A percentile compares a stretch with the other conserved stretches of the same genome.
Conservation (phyloP, 2,329 filamentous ascomycete genomes). For the Pyrenophora teres region DNA sequence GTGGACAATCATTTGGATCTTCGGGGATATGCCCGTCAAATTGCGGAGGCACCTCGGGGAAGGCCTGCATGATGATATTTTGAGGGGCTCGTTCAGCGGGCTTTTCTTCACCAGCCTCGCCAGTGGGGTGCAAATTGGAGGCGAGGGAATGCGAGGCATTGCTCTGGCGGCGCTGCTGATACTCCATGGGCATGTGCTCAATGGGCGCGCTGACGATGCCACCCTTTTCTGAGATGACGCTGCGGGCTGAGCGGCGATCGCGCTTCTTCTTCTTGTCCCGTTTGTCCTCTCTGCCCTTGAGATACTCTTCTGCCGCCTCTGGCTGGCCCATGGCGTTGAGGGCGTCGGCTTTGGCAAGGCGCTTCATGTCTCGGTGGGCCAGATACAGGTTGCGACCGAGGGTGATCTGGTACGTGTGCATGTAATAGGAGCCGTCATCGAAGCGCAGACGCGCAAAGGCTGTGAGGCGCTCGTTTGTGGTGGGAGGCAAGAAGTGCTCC, state of each 20-base stretch:
- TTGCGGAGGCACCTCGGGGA: conserved; percentile 51
- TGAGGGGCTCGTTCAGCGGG: conserved; percentile 40
- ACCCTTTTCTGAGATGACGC: conserved; percentile 70
- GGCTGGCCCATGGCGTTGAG: conserved; percentile 34
- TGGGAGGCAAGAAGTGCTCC: conserved; percentile 19
- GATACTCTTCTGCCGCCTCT: conserved; percentile 28
- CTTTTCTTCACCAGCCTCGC: conserved; percentile 37
- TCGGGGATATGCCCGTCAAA: conserved; percentile 63
- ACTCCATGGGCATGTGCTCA: conserved; percentile 39
- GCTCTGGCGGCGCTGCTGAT: conserved; percentile 44
- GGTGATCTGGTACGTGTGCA: conserved; percentile 74
- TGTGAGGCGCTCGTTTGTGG: conserved; percentile 51
- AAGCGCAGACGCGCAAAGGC: conserved; percentile 72
- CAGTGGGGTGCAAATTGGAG: conserved; percentile 52
- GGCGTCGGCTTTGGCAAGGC: conserved; percentile 43
- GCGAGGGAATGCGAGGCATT: conserved; percentile 56
- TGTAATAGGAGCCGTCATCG: conserved; percentile 75
- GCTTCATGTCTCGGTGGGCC: conserved; percentile 58
- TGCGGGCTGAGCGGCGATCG: conserved; percentile 58
- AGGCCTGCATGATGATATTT: conserved; percentile 43
- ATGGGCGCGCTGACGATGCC: conserved; percentile 61
- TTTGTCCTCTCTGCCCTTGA: conserved; percentile 37
- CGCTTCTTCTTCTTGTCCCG: conserved; percentile 54
- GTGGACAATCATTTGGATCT: conserved; percentile 63
- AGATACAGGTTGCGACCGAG: conserved; percentile 69